phyloP scores from a whole-genome alignment of 352 stramenopile genomes.

The Phytopythium mirpurense region DNA sequence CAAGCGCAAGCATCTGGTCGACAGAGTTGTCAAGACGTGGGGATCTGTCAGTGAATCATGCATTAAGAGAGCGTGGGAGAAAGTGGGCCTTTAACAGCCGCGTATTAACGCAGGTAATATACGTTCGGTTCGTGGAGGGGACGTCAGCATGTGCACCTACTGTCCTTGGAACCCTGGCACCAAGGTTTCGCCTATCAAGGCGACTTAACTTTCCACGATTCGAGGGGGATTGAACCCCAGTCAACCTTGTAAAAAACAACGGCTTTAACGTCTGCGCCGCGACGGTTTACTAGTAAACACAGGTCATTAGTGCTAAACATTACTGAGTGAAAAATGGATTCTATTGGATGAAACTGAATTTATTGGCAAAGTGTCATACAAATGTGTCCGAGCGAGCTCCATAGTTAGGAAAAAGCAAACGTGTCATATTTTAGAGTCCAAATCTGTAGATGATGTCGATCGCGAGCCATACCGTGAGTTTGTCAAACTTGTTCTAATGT shows the following conservation, averaged over 20 bases:
- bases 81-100: slow-evolving; percentile 7
- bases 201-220: slow-evolving; percentile 3
- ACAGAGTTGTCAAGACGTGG: slow-evolving; percentile 12
- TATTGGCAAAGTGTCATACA: too few species aligned
- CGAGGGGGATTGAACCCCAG: background rate
- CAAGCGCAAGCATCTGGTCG: slow-evolving; percentile 11
- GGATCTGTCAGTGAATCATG: slow-evolving; percentile 6
- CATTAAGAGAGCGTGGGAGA: slow-evolving; percentile 13
- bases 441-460: slow-evolving; percentile 2
- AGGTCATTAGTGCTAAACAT: too few species aligned
- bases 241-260: background rate
- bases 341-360: too few species aligned
- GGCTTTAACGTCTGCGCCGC: background rate
- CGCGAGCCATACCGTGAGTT: too few species aligned
- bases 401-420: too few species aligned
- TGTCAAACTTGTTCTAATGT: too few species aligned
- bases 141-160: slow-evolving; percentile 9
- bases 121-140: background rate
- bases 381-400: too few species aligned
- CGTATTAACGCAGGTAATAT: background rate
- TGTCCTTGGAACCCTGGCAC: slow-evolving; percentile 9
- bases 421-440: too few species aligned
- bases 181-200: slow-evolving; percentile 25
- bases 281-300: too few species aligned
- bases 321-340: too few species aligned